Base-by-base conservation (phyloP, 768 basidiomycete genomes). In the Crucibulum laeve region DNA sequence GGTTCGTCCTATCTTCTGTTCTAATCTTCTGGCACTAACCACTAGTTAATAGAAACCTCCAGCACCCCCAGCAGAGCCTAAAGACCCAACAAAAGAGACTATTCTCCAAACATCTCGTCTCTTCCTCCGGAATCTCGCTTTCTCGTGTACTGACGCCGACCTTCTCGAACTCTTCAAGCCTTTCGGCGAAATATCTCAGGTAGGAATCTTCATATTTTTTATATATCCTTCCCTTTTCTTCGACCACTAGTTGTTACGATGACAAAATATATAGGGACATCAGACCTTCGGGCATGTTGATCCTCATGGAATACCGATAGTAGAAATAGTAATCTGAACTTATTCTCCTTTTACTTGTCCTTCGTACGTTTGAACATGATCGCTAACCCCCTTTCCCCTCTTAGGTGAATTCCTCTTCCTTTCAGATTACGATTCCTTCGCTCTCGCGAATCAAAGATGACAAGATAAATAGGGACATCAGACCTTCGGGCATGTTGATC, bases 71-170 rank as follows among this genome's bases (percentile, higher is more conserved):
- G 10, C 52, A 8, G 60, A 7, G 4, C 51, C 60, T 6, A 56
- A 64, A 18, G 73, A 80, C 38, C 48, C 64, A 2, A 68, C 63
- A 3, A 65, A 58, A 40, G 68, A 72, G 25, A 79, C 82, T 1
- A 85, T 95, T 41, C 64, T 84, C 4, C 73, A 76, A 44, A 94
- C 92, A 0, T 75, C 80, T 1, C 79, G 94, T 3, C 68, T 98
- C 2, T 98, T 98, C 57, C 67, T 99, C 4, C 90, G 96, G n/a
- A 99, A 98, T 57, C 64, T 99, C n/a, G 74, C 92, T 0, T 98
- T 92, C 55, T 78, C 84, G 0, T 90, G 87, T 45, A 84, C 85
- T 5, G 77, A 86, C 14, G 61, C 69, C 2, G 92, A 96, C 39
- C 64, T 98, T 1, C 55, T 61, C 2, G 70, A 74, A 10, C 70